A percentile compares a stretch with the other conserved stretches of the same genome.
Evolutionary conservation across 208 protist genomes (phyloP).

Genomic region (Trypanosoma cruzi): DNA sequence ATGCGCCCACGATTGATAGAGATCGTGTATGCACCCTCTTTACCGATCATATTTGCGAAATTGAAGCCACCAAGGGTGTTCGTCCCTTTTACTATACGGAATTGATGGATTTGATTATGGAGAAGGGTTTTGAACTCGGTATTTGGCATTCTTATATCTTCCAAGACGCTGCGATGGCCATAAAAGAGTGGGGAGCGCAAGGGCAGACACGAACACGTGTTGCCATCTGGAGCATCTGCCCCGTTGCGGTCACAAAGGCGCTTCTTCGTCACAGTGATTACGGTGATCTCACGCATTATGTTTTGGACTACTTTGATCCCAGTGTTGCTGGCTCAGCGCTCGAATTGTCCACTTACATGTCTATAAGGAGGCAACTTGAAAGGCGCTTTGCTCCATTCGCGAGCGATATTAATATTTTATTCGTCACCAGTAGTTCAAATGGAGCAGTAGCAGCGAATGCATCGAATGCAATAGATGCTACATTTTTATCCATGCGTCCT

Average conservation of each 20-base stretch:
- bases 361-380: neutral
- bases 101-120: conserved; percentile 73
- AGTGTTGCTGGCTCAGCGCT: conserved; percentile 65
- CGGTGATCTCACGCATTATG: conserved; percentile 70
- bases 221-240: conserved; percentile 86
- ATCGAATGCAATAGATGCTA: conserved; percentile 42
- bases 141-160: conserved; percentile 43
- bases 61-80: conserved; percentile 20
- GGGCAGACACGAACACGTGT: conserved; percentile 30
- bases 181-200: conserved; percentile 22
- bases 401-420: conserved; percentile 45
- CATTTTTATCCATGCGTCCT: conserved; percentile 51
- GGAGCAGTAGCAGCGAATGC: conserved; percentile 55
- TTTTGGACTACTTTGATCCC: conserved; percentile 85
- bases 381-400: neutral
- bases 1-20: conserved; percentile 15
- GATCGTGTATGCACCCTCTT: conserved; percentile 31
- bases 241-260: conserved; percentile 66
- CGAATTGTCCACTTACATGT: conserved; percentile 52
- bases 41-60: conserved; percentile 23
- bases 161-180: conserved; percentile 40
- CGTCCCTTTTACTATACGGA: conserved; percentile 43
- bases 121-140: conserved; percentile 31
- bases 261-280: conserved; percentile 62
- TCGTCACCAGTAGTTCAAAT: conserved; percentile 57